Evolutionary conservation across 202 grass and related monocot genomes (phyloP).

Genomic region (Sporobolus alterniflorus): DNA sequence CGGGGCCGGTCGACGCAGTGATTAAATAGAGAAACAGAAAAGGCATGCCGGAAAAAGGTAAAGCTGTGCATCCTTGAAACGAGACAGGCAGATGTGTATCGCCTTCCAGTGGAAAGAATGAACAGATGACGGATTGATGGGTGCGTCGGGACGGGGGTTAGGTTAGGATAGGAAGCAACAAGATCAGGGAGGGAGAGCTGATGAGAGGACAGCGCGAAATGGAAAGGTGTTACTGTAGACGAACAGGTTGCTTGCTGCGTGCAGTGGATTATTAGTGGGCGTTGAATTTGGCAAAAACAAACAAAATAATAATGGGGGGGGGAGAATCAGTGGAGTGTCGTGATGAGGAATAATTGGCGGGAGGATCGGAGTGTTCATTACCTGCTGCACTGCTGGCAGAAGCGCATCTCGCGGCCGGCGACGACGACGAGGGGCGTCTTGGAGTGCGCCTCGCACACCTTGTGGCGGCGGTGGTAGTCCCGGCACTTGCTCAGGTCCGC

Average conservation of each 20-base stretch:
- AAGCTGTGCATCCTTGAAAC: slow-evolving; percentile 54
- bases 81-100: slow-evolving; percentile 42
- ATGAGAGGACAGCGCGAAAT: too few species aligned
- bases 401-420: slow-evolving; percentile 80
- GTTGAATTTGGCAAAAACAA: too few species aligned
- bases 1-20: background rate
- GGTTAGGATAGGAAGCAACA: too few species aligned
- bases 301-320: too few species aligned
- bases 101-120: too few species aligned
- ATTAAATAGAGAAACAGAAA: background rate
- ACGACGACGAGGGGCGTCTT: slow-evolving; percentile 87
- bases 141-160: too few species aligned
- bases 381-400: slow-evolving; percentile 99
- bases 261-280: background rate
- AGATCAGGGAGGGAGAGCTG: too few species aligned
- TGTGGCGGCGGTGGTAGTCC: slow-evolving; percentile 96
- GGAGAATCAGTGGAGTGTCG: background rate
- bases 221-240: background rate
- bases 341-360: background rate
- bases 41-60: slow-evolving; percentile 50
- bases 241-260: background rate
- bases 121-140: too few species aligned
- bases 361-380: slow-evolving; percentile 13
- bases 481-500: slow-evolving; percentile 86
- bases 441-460: slow-evolving; percentile 92